Percentiles rank a stretch among this genome's conserved stretches.
Conservation (phyloP, 257 asterid genomes). For the Salvia hispanica region DNA sequence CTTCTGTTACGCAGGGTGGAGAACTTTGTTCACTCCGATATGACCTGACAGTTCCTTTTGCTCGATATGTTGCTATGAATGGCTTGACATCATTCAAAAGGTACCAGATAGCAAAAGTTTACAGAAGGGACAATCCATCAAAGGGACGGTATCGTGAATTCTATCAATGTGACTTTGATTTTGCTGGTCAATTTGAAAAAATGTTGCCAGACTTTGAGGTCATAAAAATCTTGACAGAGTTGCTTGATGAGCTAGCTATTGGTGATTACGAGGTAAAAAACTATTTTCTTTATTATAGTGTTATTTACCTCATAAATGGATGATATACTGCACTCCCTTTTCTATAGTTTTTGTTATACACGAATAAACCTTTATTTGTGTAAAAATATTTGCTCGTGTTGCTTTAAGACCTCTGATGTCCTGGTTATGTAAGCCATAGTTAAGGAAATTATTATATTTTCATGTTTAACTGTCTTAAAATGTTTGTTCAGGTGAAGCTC, state of each 20-base stretch:
- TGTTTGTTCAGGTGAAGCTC: constrained; percentile 70
- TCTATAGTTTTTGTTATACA: constrained; percentile 2
- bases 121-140: constrained; percentile 95
- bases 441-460: neutral
- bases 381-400: neutral
- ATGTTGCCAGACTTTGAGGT: constrained; percentile 99
- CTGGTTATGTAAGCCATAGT: neutral
- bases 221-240: constrained; percentile 76
- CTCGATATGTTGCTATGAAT: constrained; percentile 90
- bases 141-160: constrained; percentile 97
- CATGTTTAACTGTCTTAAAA: constrained; percentile 10
- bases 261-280: constrained; percentile 83
- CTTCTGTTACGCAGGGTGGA: constrained; percentile 74
- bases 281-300: neutral
- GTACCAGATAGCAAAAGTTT: constrained; percentile 94
- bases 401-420: constrained; percentile 16
- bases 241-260: constrained; percentile 82
- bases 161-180: constrained; percentile 93
- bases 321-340: neutral
- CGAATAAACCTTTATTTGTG: neutral
- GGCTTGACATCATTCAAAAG: constrained; percentile 87
- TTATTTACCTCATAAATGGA: constrained; percentile 1
- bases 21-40: constrained; percentile 96
- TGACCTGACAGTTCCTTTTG: constrained; percentile 94
- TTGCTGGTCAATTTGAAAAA: constrained; percentile 89